A percentile compares a stretch with the other conserved stretches of the same genome.
Conservation (phyloP, 306 rosid species). For the Mimosa pudica region DNA sequence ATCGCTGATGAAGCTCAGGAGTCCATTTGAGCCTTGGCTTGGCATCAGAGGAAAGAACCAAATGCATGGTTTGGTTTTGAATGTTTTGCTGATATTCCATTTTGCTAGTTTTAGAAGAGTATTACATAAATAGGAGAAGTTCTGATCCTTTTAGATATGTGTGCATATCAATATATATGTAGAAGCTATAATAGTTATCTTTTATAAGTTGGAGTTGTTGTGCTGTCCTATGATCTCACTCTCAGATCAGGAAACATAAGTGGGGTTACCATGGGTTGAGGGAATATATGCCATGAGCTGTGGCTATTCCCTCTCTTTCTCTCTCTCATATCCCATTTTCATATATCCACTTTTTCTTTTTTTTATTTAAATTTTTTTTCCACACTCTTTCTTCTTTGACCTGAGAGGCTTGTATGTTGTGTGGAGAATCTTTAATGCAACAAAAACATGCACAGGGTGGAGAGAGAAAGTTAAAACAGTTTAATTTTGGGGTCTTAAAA, state of each 20-base stretch:
- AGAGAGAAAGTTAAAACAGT: slow-evolving; percentile 66
- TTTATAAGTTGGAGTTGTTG: slow-evolving; percentile 61
- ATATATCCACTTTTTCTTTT: slow-evolving; percentile 53
- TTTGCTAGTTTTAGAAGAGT: slow-evolving; percentile 38
- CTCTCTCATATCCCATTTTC: slow-evolving; percentile 49
- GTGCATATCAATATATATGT: slow-evolving; percentile 27
- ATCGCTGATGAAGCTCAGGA: slow-evolving; percentile 84
- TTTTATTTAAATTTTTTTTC: neutral
- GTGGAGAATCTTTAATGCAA: slow-evolving; percentile 86
- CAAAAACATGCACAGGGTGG: slow-evolving; percentile 49
- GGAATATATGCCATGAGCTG: slow-evolving; percentile 97
- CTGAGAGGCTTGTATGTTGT: slow-evolving; percentile 54
- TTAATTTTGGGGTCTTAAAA: slow-evolving; percentile 75
- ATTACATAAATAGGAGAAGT: slow-evolving; percentile 41
- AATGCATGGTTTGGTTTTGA: slow-evolving; percentile 69
- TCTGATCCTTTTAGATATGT: slow-evolving; percentile 42
- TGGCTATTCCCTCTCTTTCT: slow-evolving; percentile 37
- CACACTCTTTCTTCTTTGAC: slow-evolving; percentile 70
- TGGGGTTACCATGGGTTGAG: slow-evolving; percentile 80
- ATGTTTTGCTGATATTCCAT: slow-evolving; percentile 50
- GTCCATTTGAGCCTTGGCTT: slow-evolving; percentile 92
- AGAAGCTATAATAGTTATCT: slow-evolving; percentile 56
- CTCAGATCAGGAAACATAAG: slow-evolving; percentile 92
- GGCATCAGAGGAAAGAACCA: slow-evolving; percentile 90
- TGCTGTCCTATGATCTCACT: slow-evolving; percentile 76